Evolutionary conservation across 2,329 filamentous ascomycete species (phyloP).

Genomic region (Diaporthe citriasiana): DNA sequence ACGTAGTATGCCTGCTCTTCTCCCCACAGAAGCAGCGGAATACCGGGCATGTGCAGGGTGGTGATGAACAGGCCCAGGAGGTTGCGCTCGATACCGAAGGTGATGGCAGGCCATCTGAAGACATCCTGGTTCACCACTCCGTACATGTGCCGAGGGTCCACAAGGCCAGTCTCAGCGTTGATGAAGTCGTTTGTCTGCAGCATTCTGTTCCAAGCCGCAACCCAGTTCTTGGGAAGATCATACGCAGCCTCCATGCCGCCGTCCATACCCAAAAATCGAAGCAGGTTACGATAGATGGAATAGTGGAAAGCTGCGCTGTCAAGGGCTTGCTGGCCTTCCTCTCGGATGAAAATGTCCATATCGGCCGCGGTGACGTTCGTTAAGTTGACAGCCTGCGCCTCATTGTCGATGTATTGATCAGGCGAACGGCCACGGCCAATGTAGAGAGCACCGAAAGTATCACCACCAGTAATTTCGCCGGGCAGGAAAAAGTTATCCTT

Average conservation of each 20-base stretch:
- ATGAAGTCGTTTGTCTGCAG: slow-evolving; percentile 70
- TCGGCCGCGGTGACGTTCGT: slow-evolving; percentile 42
- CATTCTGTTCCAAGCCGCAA: slow-evolving; percentile 68
- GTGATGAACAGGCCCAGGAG: slow-evolving; percentile 69
- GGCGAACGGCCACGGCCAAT: slow-evolving; percentile 70
- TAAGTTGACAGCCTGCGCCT: slow-evolving; percentile 42
- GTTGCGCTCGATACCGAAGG: slow-evolving; percentile 69
- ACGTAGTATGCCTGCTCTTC: slow-evolving; percentile 77
- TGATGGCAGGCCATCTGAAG: slow-evolving; percentile 73
- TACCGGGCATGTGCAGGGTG: slow-evolving; percentile 58
- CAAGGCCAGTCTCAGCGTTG: slow-evolving; percentile 71
- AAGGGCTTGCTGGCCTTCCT: slow-evolving; percentile 64
- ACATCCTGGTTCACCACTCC: slow-evolving; percentile 77
- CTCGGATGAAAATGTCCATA: slow-evolving; percentile 63
- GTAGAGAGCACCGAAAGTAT: slow-evolving; percentile 71
- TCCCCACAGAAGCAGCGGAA: slow-evolving; percentile 68
- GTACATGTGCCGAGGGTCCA: slow-evolving; percentile 76
- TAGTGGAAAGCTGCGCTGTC: slow-evolving; percentile 61
- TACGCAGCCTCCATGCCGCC: slow-evolving; percentile 51
- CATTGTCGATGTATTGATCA: slow-evolving; percentile 42
- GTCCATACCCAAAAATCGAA: slow-evolving; percentile 51
- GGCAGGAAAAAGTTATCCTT: slow-evolving; percentile 75
- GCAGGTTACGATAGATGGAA: slow-evolving; percentile 50
- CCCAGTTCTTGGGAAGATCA: slow-evolving; percentile 55
- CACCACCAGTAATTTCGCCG: slow-evolving; percentile 74